A percentile compares a stretch with the other conserved stretches of the same genome.
Evolutionary conservation across 805 yeast species (phyloP).

Genomic region (Ogataea zsoltii): DNA sequence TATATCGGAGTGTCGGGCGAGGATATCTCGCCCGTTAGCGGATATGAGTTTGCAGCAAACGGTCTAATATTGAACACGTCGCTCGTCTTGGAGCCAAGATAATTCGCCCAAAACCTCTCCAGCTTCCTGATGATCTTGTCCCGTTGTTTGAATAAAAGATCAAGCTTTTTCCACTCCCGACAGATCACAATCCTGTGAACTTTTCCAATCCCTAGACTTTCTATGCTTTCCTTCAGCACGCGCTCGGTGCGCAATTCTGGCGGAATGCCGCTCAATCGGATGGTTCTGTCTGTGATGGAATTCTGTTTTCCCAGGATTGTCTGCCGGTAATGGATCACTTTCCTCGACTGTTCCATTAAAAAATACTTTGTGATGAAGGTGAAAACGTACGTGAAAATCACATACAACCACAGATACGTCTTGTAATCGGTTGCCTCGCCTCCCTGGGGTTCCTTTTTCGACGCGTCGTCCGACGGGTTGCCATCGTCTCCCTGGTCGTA

Average conservation of each 20-base stretch:
- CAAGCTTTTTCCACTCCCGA: conserved; percentile 80
- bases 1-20: conserved; percentile 12
- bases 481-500: conserved; percentile 60
- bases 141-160: conserved; percentile 63
- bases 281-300: conserved; percentile 88
- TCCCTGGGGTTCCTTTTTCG: conserved; percentile 4
- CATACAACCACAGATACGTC: conserved; percentile 80
- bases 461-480: conserved; percentile 29
- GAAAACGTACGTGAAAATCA: conserved; percentile 82
- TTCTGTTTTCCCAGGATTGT: conserved; percentile 80
- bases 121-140: conserved; percentile 51
- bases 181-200: conserved; percentile 79
- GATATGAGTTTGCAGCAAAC: conserved; percentile 28
- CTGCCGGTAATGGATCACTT: conserved; percentile 79
- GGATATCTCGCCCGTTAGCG: conserved; percentile 18
- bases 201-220: conserved; percentile 74
- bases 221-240: conserved; percentile 73
- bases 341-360: conserved; percentile 67
- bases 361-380: conserved; percentile 64
- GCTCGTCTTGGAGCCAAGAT: conserved; percentile 45
- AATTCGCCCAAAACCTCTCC: conserved; percentile 74
- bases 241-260: conserved; percentile 71
- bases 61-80: conserved; percentile 29
- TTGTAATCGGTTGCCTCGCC: conserved; percentile 40
- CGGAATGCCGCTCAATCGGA: conserved; percentile 86